Evolutionary conservation across 2,329 filamentous ascomycete genomes (phyloP).

Genomic region (Botrytis elliptica): DNA sequence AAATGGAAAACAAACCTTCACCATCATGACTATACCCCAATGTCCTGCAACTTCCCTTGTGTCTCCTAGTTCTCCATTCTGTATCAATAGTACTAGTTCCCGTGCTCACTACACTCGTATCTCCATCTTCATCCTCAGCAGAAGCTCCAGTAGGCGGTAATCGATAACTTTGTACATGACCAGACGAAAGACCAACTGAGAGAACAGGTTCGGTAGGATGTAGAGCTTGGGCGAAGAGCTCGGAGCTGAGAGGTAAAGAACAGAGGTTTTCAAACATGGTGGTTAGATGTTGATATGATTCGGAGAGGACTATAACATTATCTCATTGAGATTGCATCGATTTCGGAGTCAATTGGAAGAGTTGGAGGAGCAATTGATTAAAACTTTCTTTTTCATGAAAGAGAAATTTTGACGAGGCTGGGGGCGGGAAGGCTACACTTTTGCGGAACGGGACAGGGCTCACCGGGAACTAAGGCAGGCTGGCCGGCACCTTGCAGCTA

Average conservation of each 20-base stretch:
- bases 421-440: slow-evolving; percentile 2
- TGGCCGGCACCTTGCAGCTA: not conserved
- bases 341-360: not conserved
- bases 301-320: not conserved
- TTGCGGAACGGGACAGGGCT: not conserved
- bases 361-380: not conserved
- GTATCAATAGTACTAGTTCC: slow-evolving; percentile 78
- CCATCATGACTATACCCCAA: slow-evolving; percentile 80
- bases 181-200: slow-evolving; percentile 79
- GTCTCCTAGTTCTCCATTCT: slow-evolving; percentile 80
- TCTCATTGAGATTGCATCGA: not conserved
- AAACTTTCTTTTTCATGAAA: not conserved
- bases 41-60: slow-evolving; percentile 90
- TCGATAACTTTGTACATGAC: slow-evolving; percentile 82
- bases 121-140: slow-evolving; percentile 50
- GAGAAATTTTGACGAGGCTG: slow-evolving; percentile 20
- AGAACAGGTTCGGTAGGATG: slow-evolving; percentile 83
- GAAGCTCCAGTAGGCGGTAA: slow-evolving; percentile 55
- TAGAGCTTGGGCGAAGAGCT: slow-evolving; percentile 84
- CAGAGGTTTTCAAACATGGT: slow-evolving; percentile 71
- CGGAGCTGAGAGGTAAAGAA: slow-evolving; percentile 78
- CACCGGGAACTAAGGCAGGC: slow-evolving; percentile 8
- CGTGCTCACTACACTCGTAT: slow-evolving; percentile 51
- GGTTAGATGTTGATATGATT: not conserved
- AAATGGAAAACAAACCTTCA: slow-evolving; percentile 52